A percentile compares a stretch with the other conserved stretches of the same genome.
These are phyloP conservation scores for Galium porrigens DNA, from an alignment of 305 asterid genomes.

Conservation along the genomic window DNA sequence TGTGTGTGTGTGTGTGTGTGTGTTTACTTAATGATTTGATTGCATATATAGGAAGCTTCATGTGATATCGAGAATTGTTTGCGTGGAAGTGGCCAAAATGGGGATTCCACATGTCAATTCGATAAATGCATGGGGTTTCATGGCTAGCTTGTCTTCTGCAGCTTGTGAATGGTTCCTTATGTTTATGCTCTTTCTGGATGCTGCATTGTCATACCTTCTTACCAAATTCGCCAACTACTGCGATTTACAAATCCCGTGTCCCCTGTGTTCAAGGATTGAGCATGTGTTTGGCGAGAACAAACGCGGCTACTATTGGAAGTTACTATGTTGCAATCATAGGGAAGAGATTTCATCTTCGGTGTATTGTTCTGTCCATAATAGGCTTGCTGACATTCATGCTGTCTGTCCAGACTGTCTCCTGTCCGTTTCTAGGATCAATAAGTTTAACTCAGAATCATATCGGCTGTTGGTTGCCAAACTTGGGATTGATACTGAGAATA, in stretches of 20 bases:
- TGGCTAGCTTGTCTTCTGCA: constrained; percentile 50
- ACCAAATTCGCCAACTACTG: constrained; percentile 46
- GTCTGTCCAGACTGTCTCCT: constrained; percentile 68
- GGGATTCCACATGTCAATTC: constrained; percentile 31
- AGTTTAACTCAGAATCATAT: constrained; percentile 28
- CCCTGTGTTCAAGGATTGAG: constrained; percentile 53
- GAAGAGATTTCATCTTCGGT: constrained; percentile 58
- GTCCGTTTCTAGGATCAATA: constrained; percentile 29
- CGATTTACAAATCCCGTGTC: constrained; percentile 48
- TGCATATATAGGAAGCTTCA: constrained; percentile 14
- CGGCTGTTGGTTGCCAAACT: constrained; percentile 37
- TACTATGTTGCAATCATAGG: constrained; percentile 42
- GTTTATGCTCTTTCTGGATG: constrained; percentile 47
- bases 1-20: background rate
- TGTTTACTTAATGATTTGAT: constrained; percentile 12
- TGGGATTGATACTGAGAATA: constrained; percentile 39
- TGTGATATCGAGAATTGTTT: constrained; percentile 19
- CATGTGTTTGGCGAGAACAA: constrained; percentile 31
- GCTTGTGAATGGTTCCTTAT: constrained; percentile 83
- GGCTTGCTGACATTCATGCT: constrained; percentile 39
- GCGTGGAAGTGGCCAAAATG: constrained; percentile 31
- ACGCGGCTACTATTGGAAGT: constrained; percentile 28
- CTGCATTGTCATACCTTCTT: constrained; percentile 40
- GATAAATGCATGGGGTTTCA: constrained; percentile 29
- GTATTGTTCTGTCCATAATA: constrained; percentile 41